Percentiles rank a stretch among this genome's conserved stretches.
These are phyloP conservation scores for Oryza australiensis DNA, from an alignment of 176 grass and related monocot genomes.

Conservation along the genomic window DNA sequence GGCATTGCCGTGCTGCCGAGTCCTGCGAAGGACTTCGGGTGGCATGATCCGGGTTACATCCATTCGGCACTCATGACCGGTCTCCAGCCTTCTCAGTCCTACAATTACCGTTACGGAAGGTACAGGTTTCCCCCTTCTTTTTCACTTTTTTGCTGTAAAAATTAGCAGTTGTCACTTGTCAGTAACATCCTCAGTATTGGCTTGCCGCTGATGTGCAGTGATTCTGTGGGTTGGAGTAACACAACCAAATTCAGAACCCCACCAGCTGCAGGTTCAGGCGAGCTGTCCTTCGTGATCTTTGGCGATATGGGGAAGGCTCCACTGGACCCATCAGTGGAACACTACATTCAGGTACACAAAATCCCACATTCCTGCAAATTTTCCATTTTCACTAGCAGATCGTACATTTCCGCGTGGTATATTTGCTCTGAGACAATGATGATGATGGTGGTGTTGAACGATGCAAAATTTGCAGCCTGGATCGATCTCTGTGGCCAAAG, in stretches of 20 bases:
- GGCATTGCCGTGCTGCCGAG: constrained; percentile 37
- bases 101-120: constrained; percentile 78
- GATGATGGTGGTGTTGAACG: neutral
- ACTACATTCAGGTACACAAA: constrained; percentile 73
- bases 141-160: neutral
- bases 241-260: constrained; percentile 57
- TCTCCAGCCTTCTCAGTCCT: constrained; percentile 61
- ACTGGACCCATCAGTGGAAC: constrained; percentile 73
- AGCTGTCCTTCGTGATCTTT: constrained; percentile 56
- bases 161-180: neutral
- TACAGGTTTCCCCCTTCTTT: neutral
- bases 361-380: neutral
- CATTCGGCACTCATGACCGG: constrained; percentile 73
- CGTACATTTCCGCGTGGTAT: neutral
- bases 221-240: constrained; percentile 76
- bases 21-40: constrained; percentile 82
- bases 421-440: neutral
- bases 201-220: constrained; percentile 35
- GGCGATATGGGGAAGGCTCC: constrained; percentile 97
- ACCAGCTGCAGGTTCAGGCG: constrained; percentile 58
- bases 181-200: neutral
- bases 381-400: neutral
- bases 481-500: constrained; percentile 54
- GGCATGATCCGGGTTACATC: constrained; percentile 86
- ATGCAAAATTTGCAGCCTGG: constrained; percentile 50